Evolutionary conservation across 805 yeast genomes (phyloP).

Genomic region (Starmerella vaccinii): DNA sequence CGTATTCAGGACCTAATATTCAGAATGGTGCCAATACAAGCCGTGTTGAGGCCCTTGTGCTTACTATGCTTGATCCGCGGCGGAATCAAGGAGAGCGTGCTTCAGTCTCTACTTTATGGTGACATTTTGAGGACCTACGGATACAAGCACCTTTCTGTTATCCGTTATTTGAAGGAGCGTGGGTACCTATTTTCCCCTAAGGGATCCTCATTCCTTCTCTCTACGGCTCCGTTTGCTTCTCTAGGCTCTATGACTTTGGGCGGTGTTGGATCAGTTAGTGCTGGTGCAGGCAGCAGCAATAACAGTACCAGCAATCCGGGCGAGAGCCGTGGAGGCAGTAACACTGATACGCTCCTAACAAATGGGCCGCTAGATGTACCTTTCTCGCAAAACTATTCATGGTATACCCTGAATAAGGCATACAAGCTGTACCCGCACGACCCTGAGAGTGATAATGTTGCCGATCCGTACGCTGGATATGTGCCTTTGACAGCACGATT

Average conservation of each 20-base stretch:
- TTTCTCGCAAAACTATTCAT: constrained; percentile 15
- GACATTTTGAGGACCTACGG: constrained; percentile 61
- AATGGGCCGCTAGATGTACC: constrained; percentile 1
- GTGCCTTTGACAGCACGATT: constrained; percentile 67
- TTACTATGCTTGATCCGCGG: constrained; percentile 52
- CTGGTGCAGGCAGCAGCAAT: background rate
- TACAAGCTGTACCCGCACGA: constrained; percentile 20
- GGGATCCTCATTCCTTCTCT: constrained; percentile 15
- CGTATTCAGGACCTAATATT: constrained; percentile 44
- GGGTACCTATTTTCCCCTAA: constrained; percentile 37
- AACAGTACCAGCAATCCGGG: background rate
- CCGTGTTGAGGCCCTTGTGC: constrained; percentile 45
- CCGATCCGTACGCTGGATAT: constrained; percentile 54
- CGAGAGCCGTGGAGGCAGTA: background rate
- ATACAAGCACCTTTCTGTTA: constrained; percentile 37
- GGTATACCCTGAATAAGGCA: constrained; percentile 17
- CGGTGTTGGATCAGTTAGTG: background rate
- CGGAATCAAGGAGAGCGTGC: constrained; percentile 55
- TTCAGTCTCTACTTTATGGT: constrained; percentile 34
- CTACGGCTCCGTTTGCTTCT: constrained; percentile 28
- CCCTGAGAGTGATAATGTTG: constrained; percentile 25
- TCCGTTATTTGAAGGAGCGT: constrained; percentile 42
- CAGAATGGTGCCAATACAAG: constrained; percentile 34
- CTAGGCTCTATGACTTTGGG: constrained; percentile 15
- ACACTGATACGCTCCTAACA: background rate